Evolutionary conservation across 1,284 basidiomycete genomes (phyloP).

Genomic region (Prillingera fragicola): DNA sequence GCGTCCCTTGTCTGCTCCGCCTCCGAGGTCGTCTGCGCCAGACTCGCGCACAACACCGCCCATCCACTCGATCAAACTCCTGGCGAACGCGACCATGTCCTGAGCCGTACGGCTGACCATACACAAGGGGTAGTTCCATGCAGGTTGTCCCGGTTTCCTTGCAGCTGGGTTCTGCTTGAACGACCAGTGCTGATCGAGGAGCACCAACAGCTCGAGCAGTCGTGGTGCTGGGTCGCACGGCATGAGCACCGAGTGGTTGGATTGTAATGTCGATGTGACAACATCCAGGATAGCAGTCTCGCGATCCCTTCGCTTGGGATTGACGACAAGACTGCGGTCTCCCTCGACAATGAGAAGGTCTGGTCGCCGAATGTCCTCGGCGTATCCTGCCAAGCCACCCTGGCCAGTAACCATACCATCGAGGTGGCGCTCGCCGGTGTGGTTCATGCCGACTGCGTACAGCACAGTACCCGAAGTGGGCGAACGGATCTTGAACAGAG

Average conservation of each 20-base stretch:
- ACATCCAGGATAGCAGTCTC: conserved; percentile 85
- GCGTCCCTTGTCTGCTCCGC: conserved; percentile 43
- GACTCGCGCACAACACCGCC: conserved; percentile 87
- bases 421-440: conserved; percentile 91
- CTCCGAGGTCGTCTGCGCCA: conserved; percentile 68
- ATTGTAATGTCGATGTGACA: conserved; percentile 69
- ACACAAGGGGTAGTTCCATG: conserved; percentile 67
- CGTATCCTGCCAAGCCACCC: conserved; percentile 51
- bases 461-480: conserved; percentile 93
- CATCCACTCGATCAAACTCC: conserved; percentile 99
- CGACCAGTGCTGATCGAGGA: conserved; percentile 97
- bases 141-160: conserved; percentile 39
- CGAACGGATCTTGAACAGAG: conserved; percentile 97
- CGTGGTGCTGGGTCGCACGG: conserved; percentile 93
- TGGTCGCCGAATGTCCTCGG: conserved; percentile 75
- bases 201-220: conserved; percentile 84
- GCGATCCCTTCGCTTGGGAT: conserved; percentile 82
- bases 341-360: conserved; percentile 93
- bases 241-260: conserved; percentile 78
- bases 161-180: conserved; percentile 60
- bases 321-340: conserved; percentile 71
- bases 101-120: conserved; percentile 82
- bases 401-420: conserved; percentile 73
- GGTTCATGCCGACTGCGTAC: conserved; percentile 94
- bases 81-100: conserved; percentile 89